Base-by-base conservation (phyloP, 805 yeast species). In the Saccharomycopsis fibuligera region DNA sequence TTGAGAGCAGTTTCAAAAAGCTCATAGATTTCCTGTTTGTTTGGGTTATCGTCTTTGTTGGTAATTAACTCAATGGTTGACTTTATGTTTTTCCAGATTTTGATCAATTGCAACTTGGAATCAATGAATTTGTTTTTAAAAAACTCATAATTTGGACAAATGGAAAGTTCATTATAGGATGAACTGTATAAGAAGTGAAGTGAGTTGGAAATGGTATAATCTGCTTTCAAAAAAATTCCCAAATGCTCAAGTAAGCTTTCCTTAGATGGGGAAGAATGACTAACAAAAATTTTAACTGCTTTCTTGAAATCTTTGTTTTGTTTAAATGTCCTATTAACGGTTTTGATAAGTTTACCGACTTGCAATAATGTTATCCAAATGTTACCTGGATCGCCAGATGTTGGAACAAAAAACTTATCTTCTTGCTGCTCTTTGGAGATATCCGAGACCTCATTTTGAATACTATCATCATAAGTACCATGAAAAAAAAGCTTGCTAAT, bases 301-400 rank as follows among this genome's bases (percentile, higher is more conserved):
- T 39, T 48, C 25, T 41, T 39, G 16, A 24, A 5, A 19, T 22
- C 23, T n/a, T 82, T 75, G 3, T 61, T 45, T 53, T 65, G 61
- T 57, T 70, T 60, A 63, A 65, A 64, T 49, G 69, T 55, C 49
- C 66, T 47, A 60, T 69, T 65, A 50, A 68, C 72, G 0, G 79
- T 74, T 53, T 75, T 70, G 19, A 79, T 67, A 45, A 85, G 68
- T 60, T 76, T 81, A 3, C 91, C 90, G 35, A 86, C 65, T 60
- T 85, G 93, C 45, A 83, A 62, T 51, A 83, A 63, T 6, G 87
- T 81, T 35, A 82, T 72, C 95, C 95, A 85, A 38, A 83, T 70
- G 54, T 81, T 81, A 1, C 91, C 90, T 1, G 78, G 75, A 52
- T 73, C 77, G 2, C 79, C 77, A 37, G 78, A 71, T 3, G 83